Percentiles rank a stretch among this genome's conserved stretches.
phyloP scores from a whole-genome alignment of 2,329 filamentous ascomycete genomes.

The Paecilomyces variotii region DNA sequence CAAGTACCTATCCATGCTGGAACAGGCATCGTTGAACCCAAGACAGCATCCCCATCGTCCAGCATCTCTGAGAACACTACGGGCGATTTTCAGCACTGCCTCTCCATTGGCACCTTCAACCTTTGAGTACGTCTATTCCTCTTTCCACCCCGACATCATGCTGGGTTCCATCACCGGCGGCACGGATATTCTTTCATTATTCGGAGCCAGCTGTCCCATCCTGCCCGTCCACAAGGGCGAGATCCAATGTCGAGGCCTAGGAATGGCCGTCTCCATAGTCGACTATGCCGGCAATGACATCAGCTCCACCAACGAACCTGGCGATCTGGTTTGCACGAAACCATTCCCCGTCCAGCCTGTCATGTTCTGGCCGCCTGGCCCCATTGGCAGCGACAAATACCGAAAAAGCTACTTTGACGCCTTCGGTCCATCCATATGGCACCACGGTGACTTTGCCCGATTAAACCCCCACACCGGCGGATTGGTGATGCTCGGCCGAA shows the following conservation, averaged over 20 bases:
- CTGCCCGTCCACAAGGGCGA: constrained; percentile 65
- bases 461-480: constrained; percentile 65
- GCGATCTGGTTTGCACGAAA: constrained; percentile 77
- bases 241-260: constrained; percentile 69
- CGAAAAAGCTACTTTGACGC: constrained; percentile 77
- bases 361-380: constrained; percentile 67
- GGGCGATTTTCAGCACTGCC: constrained; percentile 89
- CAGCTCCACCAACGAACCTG: constrained; percentile 58
- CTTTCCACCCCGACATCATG: constrained; percentile 73
- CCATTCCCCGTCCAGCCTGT: constrained; percentile 90
- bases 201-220: constrained; percentile 74
- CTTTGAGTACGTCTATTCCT: constrained; percentile 79
- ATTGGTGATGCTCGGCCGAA: constrained; percentile 82
- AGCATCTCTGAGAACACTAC: constrained; percentile 45
- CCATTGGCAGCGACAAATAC: constrained; percentile 67
- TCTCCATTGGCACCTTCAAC: constrained; percentile 89
- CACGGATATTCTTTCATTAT: constrained; percentile 93
- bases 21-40: constrained; percentile 65
- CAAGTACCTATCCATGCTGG: constrained; percentile 84
- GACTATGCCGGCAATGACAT: constrained; percentile 53
- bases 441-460: constrained; percentile 86
- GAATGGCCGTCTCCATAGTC: constrained; percentile 61
- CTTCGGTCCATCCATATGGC: constrained; percentile 66
- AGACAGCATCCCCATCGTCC: constrained; percentile 39
- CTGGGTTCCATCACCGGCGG: constrained; percentile 91